These are phyloP conservation scores for Hsuehochloa calcarea DNA, from an alignment of 176 grass and related monocot genomes.

Conservation along the genomic window DNA sequence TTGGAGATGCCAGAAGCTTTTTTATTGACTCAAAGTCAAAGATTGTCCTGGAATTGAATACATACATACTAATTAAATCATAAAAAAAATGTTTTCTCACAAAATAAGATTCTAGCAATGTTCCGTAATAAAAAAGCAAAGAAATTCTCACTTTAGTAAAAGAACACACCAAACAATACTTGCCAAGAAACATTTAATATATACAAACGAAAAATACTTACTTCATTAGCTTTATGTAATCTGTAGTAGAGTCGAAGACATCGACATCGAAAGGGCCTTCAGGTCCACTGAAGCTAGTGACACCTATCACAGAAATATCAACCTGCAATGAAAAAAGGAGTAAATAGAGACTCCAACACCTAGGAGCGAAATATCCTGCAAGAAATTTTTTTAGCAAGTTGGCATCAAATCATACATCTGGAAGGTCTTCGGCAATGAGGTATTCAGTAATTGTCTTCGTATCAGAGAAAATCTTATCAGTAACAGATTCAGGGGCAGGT, in stretches of 20 bases:
- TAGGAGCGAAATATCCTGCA: not conserved
- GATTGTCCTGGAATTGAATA: constrained; percentile 58
- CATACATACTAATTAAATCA: constrained; percentile 12
- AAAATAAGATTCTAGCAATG: not conserved
- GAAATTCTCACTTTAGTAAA: constrained; percentile 14
- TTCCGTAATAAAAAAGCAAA: not conserved
- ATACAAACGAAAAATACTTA: constrained; percentile 41
- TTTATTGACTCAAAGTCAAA: constrained; percentile 88
- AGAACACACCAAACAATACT: constrained; percentile 5
- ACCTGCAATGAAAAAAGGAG: constrained; percentile 50
- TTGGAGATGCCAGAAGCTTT: constrained; percentile 79
- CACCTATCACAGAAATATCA: constrained; percentile 76
- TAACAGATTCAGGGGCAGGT: constrained; percentile 88
- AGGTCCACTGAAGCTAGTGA: constrained; percentile 77
- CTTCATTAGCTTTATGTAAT: constrained; percentile 99
- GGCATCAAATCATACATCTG: constrained; percentile 52
- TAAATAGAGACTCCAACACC: not conserved
- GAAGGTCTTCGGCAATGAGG: constrained; percentile 79
- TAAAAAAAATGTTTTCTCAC: not conserved
- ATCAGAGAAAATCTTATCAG: constrained; percentile 85
- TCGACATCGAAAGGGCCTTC: constrained; percentile 91
- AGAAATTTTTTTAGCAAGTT: constrained; percentile 2
- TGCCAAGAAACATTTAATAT: not conserved
- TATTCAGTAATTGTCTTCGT: constrained; percentile 85
- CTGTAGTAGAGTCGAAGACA: constrained; percentile 85